phyloP scores from a whole-genome alignment of 495 filamentous ascomycete species.

The Diplogelasinospora grovesii region DNA sequence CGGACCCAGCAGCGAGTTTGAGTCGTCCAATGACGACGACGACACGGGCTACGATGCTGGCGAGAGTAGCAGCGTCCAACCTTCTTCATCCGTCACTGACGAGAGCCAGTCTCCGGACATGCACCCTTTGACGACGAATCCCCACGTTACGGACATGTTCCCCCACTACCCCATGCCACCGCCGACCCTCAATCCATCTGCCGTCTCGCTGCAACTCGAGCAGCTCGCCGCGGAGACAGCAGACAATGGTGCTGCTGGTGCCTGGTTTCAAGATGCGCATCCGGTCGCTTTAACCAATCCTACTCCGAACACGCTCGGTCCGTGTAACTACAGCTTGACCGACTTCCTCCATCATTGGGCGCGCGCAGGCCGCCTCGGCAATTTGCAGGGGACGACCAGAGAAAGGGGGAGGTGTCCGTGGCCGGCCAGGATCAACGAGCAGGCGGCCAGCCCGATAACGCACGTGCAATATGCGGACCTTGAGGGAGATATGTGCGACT shows the following conservation, averaged over 20 bases:
- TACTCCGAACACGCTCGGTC: conserved; percentile 17
- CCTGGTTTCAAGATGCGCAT: conserved; percentile 12
- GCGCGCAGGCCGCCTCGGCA: conserved; percentile 12
- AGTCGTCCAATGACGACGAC: not conserved
- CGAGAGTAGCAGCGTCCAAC: too few relatives aligned
- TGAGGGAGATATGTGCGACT: conserved; percentile 55
- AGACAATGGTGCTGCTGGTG: not conserved
- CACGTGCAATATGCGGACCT: conserved; percentile 40
- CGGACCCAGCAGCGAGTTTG: conserved; percentile 1
- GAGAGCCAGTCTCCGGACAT: too few relatives aligned
- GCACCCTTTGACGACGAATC: not conserved
- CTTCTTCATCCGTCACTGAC: too few relatives aligned
- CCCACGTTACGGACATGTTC: not conserved
- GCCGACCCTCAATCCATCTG: not conserved
- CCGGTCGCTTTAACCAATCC: conserved; percentile 15
- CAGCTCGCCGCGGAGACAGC: conserved; percentile 1
- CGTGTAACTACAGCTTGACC: conserved; percentile 21
- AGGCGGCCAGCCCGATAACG: conserved; percentile 5
- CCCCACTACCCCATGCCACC: not conserved
- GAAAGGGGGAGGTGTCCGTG: conserved; percentile 13
- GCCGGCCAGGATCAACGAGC: conserved; percentile 17
- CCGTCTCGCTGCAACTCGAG: conserved; percentile 2
- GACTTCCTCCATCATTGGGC: conserved; percentile 29
- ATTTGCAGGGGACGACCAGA: conserved; percentile 7
- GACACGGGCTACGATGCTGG: not conserved